A percentile compares a stretch with the other conserved stretches of the same genome.
phyloP scores from a whole-genome alignment of 169 alveolate genomes.

The Cyclospora cayetanensis region DNA sequence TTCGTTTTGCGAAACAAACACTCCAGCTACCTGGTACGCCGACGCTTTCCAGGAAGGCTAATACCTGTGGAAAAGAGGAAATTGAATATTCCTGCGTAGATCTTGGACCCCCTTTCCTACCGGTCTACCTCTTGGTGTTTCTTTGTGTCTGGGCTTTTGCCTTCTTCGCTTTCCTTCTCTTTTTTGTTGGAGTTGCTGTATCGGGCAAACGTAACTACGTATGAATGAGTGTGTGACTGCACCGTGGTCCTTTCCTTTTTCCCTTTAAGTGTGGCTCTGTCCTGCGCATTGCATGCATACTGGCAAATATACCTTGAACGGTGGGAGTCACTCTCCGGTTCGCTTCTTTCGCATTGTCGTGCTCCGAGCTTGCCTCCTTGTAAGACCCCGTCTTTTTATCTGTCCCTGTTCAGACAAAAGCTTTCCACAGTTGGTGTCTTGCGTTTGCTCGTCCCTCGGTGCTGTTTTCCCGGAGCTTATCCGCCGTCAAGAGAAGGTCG shows the following conservation, averaged over 20 bases:
- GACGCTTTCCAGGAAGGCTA: neutral
- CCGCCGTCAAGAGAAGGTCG: conserved; percentile 83
- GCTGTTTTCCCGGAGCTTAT: conserved; percentile 86
- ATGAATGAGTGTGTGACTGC: neutral
- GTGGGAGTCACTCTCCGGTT: neutral
- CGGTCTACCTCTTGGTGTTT: no score
- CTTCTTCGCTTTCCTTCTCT: neutral
- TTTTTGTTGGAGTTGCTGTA: neutral
- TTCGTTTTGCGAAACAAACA: conserved; percentile 85
- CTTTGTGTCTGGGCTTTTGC: no score
- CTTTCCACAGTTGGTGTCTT: conserved; percentile 87
- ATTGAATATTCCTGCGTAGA: no score
- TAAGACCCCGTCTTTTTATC: no score
- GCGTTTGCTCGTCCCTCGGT: conserved; percentile 86
- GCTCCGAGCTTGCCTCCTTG: neutral
- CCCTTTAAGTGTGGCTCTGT: neutral
- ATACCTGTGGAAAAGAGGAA: no score
- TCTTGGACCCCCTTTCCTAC: no score
- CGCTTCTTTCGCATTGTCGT: neutral
- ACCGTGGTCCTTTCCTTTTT: neutral
- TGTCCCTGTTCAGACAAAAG: conserved; percentile 89
- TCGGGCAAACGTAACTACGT: neutral
- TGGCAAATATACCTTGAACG: neutral
- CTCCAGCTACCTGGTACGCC: conserved; percentile 69
- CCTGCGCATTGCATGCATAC: neutral